Base-by-base conservation (phyloP, 1,284 basidiomycete genomes). In the Amylostereum areolatum region DNA sequence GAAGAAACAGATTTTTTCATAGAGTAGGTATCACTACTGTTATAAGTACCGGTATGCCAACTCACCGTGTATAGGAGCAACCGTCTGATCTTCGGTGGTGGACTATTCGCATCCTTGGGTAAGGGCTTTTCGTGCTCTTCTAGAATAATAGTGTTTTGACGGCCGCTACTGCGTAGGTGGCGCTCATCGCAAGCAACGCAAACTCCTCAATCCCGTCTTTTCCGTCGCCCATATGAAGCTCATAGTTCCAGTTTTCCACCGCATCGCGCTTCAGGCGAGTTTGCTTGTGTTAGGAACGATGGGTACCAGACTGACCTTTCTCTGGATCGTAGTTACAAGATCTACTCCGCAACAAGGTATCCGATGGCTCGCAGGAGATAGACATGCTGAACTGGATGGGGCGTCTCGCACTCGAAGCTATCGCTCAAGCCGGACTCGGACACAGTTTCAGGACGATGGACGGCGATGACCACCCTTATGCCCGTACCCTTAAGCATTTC, bases 381-480 rank as follows among this genome's bases (percentile, higher is more conserved):
- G 69, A 80, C 48, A 64, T 80, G 56, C 70, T 72, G 4, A 69
- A 75, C 40, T 79, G 74, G 74, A 64, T 77, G 58, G 72, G 69
- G 18, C 66, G 77, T 5, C 71, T 71, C 2, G 72, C 78, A 29
- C 63, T 80, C 2, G 78, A 80, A 58, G 68, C 68, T 2, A 68
- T 77, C 12, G 77, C 75, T 10, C 71, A 72, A 56, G 70, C 74
- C 3, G 66, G 73, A 7, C 60, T 80, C 0, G 77, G 75, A 0
- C 73, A 80, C 57, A 77, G 74, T 2, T 80, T 80, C 55, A 68
- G 74, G 48, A 72, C 75, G 2, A 62, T 80, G 5, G 68, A 74
- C 41, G 61, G 65, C 8, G 60, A 46, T 10, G 45, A 52, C 2
- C 59, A 68, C 35, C 49, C 52, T n/a, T 72, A 67, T 46, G 76